Evolutionary conservation across 441 rosid genomes (phyloP).

Genomic region (Corymbia calophylla): DNA sequence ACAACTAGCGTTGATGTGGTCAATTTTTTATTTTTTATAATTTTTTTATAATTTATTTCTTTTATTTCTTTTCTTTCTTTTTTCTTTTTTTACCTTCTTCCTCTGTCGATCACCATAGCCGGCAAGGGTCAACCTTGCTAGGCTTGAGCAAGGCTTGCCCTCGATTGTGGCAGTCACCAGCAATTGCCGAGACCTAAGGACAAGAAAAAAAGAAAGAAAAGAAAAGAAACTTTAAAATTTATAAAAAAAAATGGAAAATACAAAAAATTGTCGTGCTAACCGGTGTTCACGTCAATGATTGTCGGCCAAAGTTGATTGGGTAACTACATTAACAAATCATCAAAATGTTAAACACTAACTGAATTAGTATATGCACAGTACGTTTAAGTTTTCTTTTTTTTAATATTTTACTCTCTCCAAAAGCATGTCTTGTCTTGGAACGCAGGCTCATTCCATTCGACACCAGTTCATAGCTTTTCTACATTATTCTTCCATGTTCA

Average conservation of each 20-base stretch:
- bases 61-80: neutral
- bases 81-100: neutral
- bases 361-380: rapidly evolving
- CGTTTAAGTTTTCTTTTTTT: rapidly evolving
- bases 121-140: neutral
- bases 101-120: neutral
- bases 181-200: rapidly evolving
- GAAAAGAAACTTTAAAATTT: neutral
- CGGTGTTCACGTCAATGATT: rapidly evolving
- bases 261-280: no score
- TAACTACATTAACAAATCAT: neutral
- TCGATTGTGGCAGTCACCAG: rapidly evolving
- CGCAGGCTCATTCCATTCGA: neutral
- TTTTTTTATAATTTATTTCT: neutral
- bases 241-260: neutral
- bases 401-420: neutral
- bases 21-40: neutral
- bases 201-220: neutral
- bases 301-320: rapidly evolving
- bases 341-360: neutral
- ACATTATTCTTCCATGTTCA: neutral
- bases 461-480: neutral
- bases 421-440: neutral
- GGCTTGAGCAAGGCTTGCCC: neutral
- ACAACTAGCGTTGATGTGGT: rapidly evolving